Base-by-base conservation (phyloP, 2,329 filamentous ascomycete genomes). In the Alternaria ventricosa region DNA sequence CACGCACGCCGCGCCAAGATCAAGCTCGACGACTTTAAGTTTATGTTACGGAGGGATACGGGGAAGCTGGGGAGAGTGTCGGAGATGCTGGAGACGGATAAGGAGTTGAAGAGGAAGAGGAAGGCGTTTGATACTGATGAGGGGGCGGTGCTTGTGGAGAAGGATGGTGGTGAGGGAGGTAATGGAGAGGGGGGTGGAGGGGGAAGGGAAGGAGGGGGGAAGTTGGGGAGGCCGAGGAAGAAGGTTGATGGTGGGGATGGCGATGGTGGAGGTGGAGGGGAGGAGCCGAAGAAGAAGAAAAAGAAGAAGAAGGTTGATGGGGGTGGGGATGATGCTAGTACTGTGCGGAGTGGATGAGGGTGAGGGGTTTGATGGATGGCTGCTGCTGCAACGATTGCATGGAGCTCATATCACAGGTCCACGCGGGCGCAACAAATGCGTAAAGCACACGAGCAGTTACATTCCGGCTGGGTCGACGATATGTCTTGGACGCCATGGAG, bases 1-100 rank as follows among this genome's bases (percentile, higher is more conserved):
- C 93, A 97, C 80, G 90, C 92, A 3, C 91, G 94, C 0, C 92
- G 96, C 2, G 93, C 97, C 75, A 99, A 99, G 83, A 94, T 99
- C 82, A 99, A 99, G 80, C 92, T 97, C 75, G 95, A 97, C 75
- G 96, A 99, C 81, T 97, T 99, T 83, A 94, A 96, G 76, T 99
- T 97, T 81, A 93, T 94, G 43, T 88, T 98, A 71, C 88, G 96
- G 30, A 89, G 92, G 68, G 96, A 98, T 75, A 90, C 92, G 9
- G 85, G 88, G 63, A 96, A 97, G 78, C 85, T 98, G 46, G 96
- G 96, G 53, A 90, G 95, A 74, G 94, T 98, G 58, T 89, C 93
- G 78, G 94, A 97, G 82, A 88, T 97, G 75, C 87, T 97, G 70
- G 91, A 93, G 80, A 94, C 95, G 85, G 93, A 96, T 71, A 90